A percentile compares a stretch with the other conserved stretches of the same genome.
phyloP scores from a whole-genome alignment of 2,329 filamentous ascomycete genomes.

The Cercospora janseana region DNA sequence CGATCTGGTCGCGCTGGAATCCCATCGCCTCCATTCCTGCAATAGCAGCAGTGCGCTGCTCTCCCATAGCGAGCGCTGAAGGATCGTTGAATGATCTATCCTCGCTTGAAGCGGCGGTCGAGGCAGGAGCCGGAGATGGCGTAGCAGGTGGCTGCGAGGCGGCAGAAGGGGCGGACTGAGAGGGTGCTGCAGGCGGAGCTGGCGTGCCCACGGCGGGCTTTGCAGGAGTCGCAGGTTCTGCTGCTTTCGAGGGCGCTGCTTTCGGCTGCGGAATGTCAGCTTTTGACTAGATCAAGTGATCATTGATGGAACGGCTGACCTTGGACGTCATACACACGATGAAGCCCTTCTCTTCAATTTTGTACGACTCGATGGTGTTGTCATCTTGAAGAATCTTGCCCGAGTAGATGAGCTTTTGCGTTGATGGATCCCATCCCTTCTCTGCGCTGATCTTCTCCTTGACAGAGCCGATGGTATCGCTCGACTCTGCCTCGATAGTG shows the following conservation, averaged over 20 bases:
- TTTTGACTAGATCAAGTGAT: neutral
- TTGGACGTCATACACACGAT: constrained; percentile 98
- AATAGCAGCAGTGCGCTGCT: constrained; percentile 77
- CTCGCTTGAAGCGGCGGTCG: constrained; percentile 43
- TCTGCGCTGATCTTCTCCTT: constrained; percentile 90
- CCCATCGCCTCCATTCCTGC: constrained; percentile 97
- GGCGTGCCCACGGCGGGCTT: constrained; percentile 39
- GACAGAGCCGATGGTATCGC: constrained; percentile 82
- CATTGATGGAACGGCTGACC: constrained; percentile 50
- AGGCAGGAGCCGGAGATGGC: constrained; percentile 49
- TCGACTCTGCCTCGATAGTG: constrained; percentile 88
- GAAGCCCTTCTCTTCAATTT: constrained; percentile 99
- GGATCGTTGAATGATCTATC: constrained; percentile 62
- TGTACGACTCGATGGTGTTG: constrained; percentile 93
- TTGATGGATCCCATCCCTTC: constrained; percentile 89
- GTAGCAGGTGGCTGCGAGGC: constrained; percentile 53
- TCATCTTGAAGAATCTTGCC: constrained; percentile 99
- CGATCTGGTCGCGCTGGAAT: constrained; percentile 82
- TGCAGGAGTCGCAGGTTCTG: constrained; percentile 58
- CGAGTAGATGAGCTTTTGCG: constrained; percentile 97
- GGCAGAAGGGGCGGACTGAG: constrained; percentile 56
- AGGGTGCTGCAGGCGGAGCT: constrained; percentile 50
- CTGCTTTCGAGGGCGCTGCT: constrained; percentile 50
- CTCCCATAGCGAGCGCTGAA: constrained; percentile 81
- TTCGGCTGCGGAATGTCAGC: constrained; percentile 61